Evolutionary conservation across 768 basidiomycete species (phyloP).

Genomic region (Psilocybe cyanescens): DNA sequence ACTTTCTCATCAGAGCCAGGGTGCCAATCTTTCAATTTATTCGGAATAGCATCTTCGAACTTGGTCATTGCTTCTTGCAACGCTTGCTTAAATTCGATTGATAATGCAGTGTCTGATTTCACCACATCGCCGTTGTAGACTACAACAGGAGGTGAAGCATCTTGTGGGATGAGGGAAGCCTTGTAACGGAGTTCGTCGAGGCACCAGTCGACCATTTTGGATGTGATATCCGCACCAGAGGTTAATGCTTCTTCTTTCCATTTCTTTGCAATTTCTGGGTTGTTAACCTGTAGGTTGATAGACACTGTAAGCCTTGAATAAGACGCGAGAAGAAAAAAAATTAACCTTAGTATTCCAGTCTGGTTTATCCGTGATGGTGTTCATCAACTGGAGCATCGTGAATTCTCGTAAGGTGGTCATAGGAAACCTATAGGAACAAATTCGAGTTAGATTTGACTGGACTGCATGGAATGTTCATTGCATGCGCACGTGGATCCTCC

Average conservation of each 20-base stretch:
- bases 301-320: background rate
- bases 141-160: constrained; percentile 17
- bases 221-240: constrained; percentile 23
- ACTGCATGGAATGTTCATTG: too few relatives aligned
- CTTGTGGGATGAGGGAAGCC: background rate
- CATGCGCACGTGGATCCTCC: background rate
- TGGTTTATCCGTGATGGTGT: constrained; percentile 35
- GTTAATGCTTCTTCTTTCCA: constrained; percentile 29
- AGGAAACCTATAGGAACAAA: constrained; percentile 13
- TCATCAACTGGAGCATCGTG: constrained; percentile 39
- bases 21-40: constrained; percentile 47
- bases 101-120: constrained; percentile 38
- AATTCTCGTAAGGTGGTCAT: constrained; percentile 34
- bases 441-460: background rate
- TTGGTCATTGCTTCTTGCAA: constrained; percentile 28
- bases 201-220: constrained; percentile 30
- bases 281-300: constrained; percentile 19
- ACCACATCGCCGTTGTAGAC: constrained; percentile 33
- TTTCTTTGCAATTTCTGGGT: constrained; percentile 25
- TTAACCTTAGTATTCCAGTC: constrained; percentile 36
- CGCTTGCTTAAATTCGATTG: constrained; percentile 22
- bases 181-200: constrained; percentile 31
- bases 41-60: constrained; percentile 40
- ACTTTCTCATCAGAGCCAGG: constrained; percentile 46
- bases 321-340: background rate